Conservation (phyloP, 139 green algal species). For the Pycnococcus provasolii region DNA sequence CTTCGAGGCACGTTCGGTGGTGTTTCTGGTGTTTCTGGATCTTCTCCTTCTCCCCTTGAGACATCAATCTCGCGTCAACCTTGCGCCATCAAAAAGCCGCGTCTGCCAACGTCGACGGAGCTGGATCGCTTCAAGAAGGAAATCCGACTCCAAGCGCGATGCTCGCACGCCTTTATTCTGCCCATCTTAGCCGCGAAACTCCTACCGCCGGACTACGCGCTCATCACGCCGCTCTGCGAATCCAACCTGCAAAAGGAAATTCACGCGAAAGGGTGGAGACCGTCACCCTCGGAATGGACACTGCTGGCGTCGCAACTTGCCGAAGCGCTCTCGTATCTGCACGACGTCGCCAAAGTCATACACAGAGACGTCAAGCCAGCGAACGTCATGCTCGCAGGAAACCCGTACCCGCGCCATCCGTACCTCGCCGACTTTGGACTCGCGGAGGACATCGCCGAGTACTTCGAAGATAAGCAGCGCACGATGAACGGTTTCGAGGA, state of each 20-base stretch:
- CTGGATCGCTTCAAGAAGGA: slow-evolving; percentile 14
- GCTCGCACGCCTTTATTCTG: not conserved
- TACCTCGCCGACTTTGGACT: slow-evolving; percentile 11
- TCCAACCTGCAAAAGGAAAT: not conserved
- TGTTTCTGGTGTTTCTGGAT: no score
- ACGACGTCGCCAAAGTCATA: slow-evolving; percentile 1
- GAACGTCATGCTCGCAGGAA: slow-evolving; percentile 5
- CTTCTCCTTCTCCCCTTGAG: no score
- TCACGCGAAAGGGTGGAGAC: not conserved
- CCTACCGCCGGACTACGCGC: slow-evolving; percentile 4
- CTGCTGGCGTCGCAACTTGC: not conserved
- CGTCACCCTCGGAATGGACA: not conserved
- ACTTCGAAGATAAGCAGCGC: slow-evolving; percentile 1
- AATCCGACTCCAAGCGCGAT: not conserved
- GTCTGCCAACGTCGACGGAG: slow-evolving; percentile 1
- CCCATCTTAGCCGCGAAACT: not conserved
- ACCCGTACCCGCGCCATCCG: not conserved
- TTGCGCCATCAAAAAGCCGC: slow-evolving; percentile 5
- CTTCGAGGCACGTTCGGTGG: no score
- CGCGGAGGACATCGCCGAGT: slow-evolving; percentile 1
- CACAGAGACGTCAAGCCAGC: slow-evolving; percentile 16
- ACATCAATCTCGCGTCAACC: no score
- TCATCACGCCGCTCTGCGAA: not conserved
- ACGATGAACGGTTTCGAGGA: not conserved
- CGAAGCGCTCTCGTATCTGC: not conserved